Percentiles rank a stretch among this genome's conserved stretches.
Evolutionary conservation across 768 basidiomycete species (phyloP).

Genomic region (Pisolithus marmoratus): DNA sequence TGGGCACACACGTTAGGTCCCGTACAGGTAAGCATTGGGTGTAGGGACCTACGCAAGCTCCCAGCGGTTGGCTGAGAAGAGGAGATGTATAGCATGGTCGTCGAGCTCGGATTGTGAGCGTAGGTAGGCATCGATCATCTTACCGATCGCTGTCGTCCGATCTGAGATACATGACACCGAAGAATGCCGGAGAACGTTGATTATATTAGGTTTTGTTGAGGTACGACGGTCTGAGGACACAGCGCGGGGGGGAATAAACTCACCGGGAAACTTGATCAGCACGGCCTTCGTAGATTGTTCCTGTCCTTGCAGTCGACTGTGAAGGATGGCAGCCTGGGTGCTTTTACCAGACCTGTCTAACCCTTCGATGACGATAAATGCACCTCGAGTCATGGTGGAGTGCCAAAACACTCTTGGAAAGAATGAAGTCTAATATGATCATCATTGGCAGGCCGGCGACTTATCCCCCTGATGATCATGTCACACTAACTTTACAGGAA

Average conservation of each 20-base stretch:
- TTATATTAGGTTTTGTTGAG: no score
- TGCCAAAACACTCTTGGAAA: background rate
- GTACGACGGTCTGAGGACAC: no score
- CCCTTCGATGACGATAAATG: constrained; percentile 92
- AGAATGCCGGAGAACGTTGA: no score
- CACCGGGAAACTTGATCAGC: constrained; percentile 88
- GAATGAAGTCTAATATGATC: no score
- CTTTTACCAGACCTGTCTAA: constrained; percentile 95
- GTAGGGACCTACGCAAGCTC: constrained; percentile 67
- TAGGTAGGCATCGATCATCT: constrained; percentile 91
- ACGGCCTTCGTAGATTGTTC: constrained; percentile 16
- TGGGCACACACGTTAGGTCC: background rate
- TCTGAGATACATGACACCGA: constrained; percentile 43
- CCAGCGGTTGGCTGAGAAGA: constrained; percentile 98
- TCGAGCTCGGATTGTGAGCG: constrained; percentile 81
- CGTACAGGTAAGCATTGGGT: background rate
- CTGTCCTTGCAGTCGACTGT: constrained; percentile 41
- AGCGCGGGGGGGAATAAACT: constrained; percentile 8
- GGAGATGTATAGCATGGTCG: constrained; percentile 85
- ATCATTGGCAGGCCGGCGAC: no score
- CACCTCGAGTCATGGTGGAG: constrained; percentile 40
- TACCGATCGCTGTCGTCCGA: constrained; percentile 83
- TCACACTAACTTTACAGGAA: no score
- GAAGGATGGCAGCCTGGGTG: constrained; percentile 70
- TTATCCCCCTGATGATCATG: no score